These are phyloP conservation scores for Puccinia horiana DNA, from an alignment of 1,284 basidiomycete species.

Conservation along the genomic window DNA sequence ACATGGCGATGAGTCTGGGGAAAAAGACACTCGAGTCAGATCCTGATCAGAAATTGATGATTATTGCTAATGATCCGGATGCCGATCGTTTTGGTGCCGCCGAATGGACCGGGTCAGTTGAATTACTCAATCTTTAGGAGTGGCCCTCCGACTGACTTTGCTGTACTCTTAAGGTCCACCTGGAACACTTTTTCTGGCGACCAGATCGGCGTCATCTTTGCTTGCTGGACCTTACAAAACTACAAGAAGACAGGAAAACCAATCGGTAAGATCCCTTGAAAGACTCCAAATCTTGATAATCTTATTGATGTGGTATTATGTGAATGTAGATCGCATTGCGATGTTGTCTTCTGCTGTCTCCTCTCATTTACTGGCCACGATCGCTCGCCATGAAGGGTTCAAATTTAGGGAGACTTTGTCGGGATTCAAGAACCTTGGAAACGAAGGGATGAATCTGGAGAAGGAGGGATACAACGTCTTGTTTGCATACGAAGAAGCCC, in stretches of 20 bases:
- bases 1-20: constrained; percentile 2
- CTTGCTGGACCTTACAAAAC: constrained; percentile 65
- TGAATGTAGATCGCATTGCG: constrained; percentile 67
- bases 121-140: neutral
- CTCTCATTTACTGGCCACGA: constrained; percentile 77
- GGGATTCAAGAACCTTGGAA: constrained; percentile 68
- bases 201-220: constrained; percentile 76
- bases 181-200: constrained; percentile 80
- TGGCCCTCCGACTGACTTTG: constrained; percentile 3
- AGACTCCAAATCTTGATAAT: neutral
- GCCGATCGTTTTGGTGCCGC: constrained; percentile 80
- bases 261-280: constrained; percentile 59
- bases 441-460: constrained; percentile 70
- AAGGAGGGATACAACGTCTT: constrained; percentile 70
- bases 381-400: constrained; percentile 74
- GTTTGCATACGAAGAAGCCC: constrained; percentile 84
- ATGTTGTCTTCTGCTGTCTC: constrained; percentile 85
- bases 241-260: constrained; percentile 69
- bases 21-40: constrained; percentile 62
- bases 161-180: constrained; percentile 61
- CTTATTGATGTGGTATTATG: constrained; percentile 3
- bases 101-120: constrained; percentile 64
- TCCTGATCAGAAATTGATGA: constrained; percentile 62
- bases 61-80: constrained; percentile 82
- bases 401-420: constrained; percentile 78